These are phyloP conservation scores for Sphaceloma murrayae DNA, from an alignment of 2,329 filamentous ascomycete species.

Conservation along the genomic window DNA sequence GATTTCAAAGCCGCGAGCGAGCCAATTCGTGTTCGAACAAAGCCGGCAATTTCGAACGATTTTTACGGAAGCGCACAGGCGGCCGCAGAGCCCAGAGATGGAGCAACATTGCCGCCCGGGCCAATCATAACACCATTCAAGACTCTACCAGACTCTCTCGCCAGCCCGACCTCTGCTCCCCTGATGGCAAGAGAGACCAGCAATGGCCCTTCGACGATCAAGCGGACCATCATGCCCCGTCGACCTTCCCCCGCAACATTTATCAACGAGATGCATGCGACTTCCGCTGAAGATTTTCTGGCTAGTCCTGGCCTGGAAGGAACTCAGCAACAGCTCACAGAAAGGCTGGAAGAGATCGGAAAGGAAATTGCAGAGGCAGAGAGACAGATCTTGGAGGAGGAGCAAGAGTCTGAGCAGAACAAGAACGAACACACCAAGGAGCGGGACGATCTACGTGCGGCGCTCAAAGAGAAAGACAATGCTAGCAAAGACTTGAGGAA, in stretches of 20 bases:
- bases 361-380: slow-evolving; percentile 75
- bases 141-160: slow-evolving; percentile 15
- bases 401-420: slow-evolving; percentile 40
- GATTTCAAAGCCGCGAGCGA: slow-evolving; percentile 88
- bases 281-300: slow-evolving; percentile 38
- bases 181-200: slow-evolving; percentile 57
- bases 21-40: slow-evolving; percentile 73
- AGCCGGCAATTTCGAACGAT: slow-evolving; percentile 34
- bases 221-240: slow-evolving; percentile 62
- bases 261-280: slow-evolving; percentile 26
- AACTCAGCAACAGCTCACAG: slow-evolving; percentile 67
- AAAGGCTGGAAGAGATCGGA: slow-evolving; percentile 68
- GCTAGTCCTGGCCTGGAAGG: slow-evolving; percentile 41
- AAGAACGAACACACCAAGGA: slow-evolving; percentile 55
- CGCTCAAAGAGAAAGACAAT: slow-evolving; percentile 82
- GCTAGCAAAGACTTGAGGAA: slow-evolving; percentile 75
- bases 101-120: slow-evolving; percentile 21
- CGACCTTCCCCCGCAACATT: slow-evolving; percentile 54
- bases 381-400: slow-evolving; percentile 54
- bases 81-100: slow-evolving; percentile 41
- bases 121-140: slow-evolving; percentile 18
- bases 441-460: slow-evolving; percentile 65
- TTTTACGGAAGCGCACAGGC: slow-evolving; percentile 35
- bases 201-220: slow-evolving; percentile 42
- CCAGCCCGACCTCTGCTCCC: slow-evolving; percentile 35